Conservation (phyloP, 257 asterid species). For the Ocimum tenuiflorum region DNA sequence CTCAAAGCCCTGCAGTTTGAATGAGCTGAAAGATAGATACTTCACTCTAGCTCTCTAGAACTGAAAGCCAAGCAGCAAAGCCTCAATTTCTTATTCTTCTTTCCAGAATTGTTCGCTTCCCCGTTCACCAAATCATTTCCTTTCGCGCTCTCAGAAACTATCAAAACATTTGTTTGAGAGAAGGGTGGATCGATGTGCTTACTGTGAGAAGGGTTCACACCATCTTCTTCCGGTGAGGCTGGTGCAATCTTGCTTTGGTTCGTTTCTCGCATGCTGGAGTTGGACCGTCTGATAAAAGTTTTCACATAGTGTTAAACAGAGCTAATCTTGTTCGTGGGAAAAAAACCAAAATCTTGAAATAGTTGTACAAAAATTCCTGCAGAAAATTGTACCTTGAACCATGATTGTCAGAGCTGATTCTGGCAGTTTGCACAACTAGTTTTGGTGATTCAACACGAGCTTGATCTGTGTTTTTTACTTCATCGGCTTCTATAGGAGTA, state of each 20-base stretch:
- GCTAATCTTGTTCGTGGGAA: background rate
- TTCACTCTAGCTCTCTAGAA: conserved; percentile 16
- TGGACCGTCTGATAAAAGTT: conserved; percentile 40
- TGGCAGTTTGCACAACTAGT: conserved; percentile 26
- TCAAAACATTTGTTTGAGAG: conserved; percentile 8
- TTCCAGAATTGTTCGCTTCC: conserved; percentile 26
- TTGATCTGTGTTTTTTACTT: conserved; percentile 4
- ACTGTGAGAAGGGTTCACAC: conserved; percentile 9
- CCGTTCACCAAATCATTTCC: conserved; percentile 1
- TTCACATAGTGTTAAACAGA: background rate
- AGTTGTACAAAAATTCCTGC: background rate
- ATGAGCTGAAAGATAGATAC: background rate
- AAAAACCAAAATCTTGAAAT: background rate
- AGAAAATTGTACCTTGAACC: conserved; percentile 45
- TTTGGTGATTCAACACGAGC: conserved; percentile 16
- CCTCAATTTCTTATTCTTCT: conserved; percentile 24
- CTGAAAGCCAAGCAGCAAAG: conserved; percentile 40
- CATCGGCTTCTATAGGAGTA: conserved; percentile 26
- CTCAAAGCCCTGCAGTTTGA: too few species aligned
- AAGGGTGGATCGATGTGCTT: conserved; percentile 22
- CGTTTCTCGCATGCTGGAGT: conserved; percentile 37
- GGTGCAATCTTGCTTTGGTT: conserved; percentile 56
- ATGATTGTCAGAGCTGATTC: conserved; percentile 43
- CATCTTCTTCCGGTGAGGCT: conserved; percentile 42
- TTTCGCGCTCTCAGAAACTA: conserved; percentile 12